Percentiles rank a stretch among this genome's conserved stretches.
phyloP scores from a whole-genome alignment of 2,329 filamentous ascomycete species.

The Dendryphion nanum region DNA sequence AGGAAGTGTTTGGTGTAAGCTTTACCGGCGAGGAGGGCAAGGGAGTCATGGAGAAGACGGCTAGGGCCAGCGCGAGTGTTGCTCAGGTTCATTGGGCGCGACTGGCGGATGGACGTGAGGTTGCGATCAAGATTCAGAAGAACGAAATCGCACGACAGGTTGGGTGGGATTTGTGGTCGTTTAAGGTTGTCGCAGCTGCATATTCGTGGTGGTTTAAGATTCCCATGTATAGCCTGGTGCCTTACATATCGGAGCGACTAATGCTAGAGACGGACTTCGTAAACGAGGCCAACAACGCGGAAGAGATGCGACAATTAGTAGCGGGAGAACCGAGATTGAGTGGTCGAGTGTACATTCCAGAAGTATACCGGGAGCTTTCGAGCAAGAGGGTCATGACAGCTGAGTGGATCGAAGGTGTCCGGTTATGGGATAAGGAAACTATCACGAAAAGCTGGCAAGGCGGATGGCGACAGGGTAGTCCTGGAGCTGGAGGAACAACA shows the following conservation, averaged over 20 bases:
- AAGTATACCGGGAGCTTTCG: conserved; percentile 78
- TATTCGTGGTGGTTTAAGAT: conserved; percentile 90
- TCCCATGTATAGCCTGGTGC: conserved; percentile 87
- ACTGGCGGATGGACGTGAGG: conserved; percentile 80
- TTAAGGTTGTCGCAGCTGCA: conserved; percentile 80
- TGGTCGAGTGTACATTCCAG: conserved; percentile 82
- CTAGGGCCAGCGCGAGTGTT: conserved; percentile 80
- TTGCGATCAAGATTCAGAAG: conserved; percentile 97
- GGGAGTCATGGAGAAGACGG: conserved; percentile 69
- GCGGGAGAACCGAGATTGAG: conserved; percentile 71
- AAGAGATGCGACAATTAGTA: conserved; percentile 77
- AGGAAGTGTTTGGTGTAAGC: conserved; percentile 90
- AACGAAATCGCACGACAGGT: conserved; percentile 89
- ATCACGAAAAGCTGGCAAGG: conserved; percentile 78
- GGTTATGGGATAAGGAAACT: conserved; percentile 86
- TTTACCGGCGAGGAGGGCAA: conserved; percentile 66
- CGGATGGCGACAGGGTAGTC: conserved; percentile 71
- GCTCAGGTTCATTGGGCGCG: conserved; percentile 96
- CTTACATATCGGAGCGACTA: conserved; percentile 89
- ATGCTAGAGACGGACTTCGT: conserved; percentile 92
- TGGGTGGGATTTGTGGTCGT: conserved; percentile 92
- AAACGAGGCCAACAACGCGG: conserved; percentile 86
- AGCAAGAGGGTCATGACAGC: conserved; percentile 85
- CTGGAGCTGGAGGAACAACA: conserved; percentile 68
- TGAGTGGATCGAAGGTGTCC: conserved; percentile 95